Evolutionary conservation across 805 yeast species (phyloP).

Genomic region (Hyphopichia homilentoma): DNA sequence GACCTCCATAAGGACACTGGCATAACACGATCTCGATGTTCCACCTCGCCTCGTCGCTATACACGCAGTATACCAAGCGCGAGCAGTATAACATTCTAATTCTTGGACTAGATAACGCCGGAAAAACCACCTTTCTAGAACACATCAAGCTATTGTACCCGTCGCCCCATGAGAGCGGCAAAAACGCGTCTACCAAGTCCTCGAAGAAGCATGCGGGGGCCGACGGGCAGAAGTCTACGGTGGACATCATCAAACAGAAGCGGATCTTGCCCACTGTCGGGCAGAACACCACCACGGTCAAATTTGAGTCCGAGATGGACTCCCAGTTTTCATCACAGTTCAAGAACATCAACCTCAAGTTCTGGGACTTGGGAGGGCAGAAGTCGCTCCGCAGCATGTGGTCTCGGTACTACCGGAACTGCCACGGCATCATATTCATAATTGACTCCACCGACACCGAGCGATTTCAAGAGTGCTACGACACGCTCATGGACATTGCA

Average conservation of each 20-base stretch:
- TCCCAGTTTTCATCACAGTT: constrained; percentile 26
- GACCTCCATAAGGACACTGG: too few species aligned
- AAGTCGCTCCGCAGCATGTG: constrained; percentile 79
- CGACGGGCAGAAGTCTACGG: constrained; percentile 10
- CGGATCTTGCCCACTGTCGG: constrained; percentile 92
- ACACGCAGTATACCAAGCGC: constrained; percentile 42
- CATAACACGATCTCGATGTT: too few species aligned
- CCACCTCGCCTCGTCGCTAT: constrained; percentile 41
- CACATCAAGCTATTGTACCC: constrained; percentile 37
- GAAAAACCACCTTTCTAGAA: constrained; percentile 63
- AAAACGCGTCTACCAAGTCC: constrained; percentile 7
- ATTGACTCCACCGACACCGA: constrained; percentile 88
- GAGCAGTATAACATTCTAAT: constrained; percentile 55
- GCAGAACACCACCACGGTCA: constrained; percentile 62
- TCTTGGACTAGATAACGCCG: constrained; percentile 92
- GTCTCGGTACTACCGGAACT: constrained; percentile 78
- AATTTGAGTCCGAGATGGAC: constrained; percentile 37
- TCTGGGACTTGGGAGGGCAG: constrained; percentile 98
- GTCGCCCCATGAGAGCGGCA: constrained; percentile 16
- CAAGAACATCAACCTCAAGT: constrained; percentile 55
- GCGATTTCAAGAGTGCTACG: constrained; percentile 78
- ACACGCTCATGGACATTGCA: constrained; percentile 50
- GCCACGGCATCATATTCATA: constrained; percentile 90
- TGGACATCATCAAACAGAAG: constrained; percentile 36
- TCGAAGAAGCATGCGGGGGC: constrained; percentile 9